phyloP scores from a whole-genome alignment of 331 rosid genomes.

The Pyrus hybrid region DNA sequence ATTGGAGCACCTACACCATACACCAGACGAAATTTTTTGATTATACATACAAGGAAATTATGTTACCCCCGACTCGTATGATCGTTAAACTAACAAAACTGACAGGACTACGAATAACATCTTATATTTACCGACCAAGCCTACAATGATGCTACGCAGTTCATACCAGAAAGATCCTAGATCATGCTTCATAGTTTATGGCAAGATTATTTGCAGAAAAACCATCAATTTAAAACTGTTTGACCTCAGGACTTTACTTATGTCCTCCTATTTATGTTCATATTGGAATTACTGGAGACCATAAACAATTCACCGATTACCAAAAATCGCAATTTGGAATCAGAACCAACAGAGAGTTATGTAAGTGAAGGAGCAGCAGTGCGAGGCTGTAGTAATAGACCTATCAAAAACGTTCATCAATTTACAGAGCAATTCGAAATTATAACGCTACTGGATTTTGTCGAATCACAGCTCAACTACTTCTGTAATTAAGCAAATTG shows the following conservation, averaged over 20 bases:
- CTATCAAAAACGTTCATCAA: not conserved
- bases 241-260: not conserved
- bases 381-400: not conserved
- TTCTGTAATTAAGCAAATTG: not conserved
- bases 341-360: not conserved
- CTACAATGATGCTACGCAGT: not conserved
- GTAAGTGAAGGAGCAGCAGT: not conserved
- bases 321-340: not conserved
- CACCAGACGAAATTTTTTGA: not conserved
- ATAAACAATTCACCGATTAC: not conserved
- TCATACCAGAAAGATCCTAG: not conserved
- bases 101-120: not conserved
- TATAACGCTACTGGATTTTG: no score
- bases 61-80: not conserved
- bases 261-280: not conserved
- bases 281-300: not conserved
- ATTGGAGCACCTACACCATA: slow-evolving; percentile 70
- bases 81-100: not conserved
- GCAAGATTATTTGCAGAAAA: not conserved
- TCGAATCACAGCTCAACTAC: not conserved
- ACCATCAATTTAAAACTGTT: not conserved
- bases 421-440: not conserved
- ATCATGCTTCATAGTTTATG: not conserved
- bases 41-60: not conserved
- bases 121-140: not conserved